A percentile compares a stretch with the other conserved stretches of the same genome.
phyloP scores from a whole-genome alignment of 768 basidiomycete genomes.

The Galerina marginata region DNA sequence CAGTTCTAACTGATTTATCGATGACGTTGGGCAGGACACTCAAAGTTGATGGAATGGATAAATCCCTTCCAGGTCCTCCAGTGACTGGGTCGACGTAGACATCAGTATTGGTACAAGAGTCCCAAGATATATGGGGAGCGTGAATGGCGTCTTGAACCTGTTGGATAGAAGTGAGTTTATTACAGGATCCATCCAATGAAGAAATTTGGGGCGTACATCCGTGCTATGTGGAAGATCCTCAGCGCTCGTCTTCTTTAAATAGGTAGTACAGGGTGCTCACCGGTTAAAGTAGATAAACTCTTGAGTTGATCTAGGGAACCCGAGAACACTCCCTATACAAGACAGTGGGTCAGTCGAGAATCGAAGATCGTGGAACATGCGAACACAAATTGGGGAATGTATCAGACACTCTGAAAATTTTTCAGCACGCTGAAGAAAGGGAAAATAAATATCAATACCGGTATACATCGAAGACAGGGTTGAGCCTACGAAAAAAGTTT shows the following conservation, averaged over 20 bases:
- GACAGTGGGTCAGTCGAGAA: not conserved
- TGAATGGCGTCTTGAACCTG: conserved; percentile 61
- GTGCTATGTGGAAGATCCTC: conserved; percentile 1
- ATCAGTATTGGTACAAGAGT: conserved; percentile 51
- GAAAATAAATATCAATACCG: conserved; percentile 33
- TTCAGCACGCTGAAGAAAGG: not conserved
- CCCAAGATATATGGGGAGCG: conserved; percentile 68
- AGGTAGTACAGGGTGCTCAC: conserved; percentile 24
- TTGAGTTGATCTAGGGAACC: conserved; percentile 68
- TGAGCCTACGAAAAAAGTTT: conserved; percentile 40
- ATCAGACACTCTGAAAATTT: conserved; percentile 49
- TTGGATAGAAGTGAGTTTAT: conserved; percentile 25
- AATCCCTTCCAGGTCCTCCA: conserved; percentile 47
- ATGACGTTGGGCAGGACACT: conserved; percentile 73
- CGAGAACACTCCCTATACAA: conserved; percentile 59
- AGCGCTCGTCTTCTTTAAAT: not conserved
- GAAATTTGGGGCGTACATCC: conserved; percentile 9
- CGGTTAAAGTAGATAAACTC: conserved; percentile 62
- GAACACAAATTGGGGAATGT: conserved; percentile 54
- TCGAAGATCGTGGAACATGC: not conserved
- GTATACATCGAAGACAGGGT: conserved; percentile 63
- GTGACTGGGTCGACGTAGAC: conserved; percentile 57
- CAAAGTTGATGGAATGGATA: conserved; percentile 62
- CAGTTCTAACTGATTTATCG: conserved; percentile 65
- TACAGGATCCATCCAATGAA: conserved; percentile 35